A percentile compares a stretch with the other conserved stretches of the same genome.
phyloP scores from a whole-genome alignment of 108 stramenopile species.

The Cyclotella kingstonii region DNA sequence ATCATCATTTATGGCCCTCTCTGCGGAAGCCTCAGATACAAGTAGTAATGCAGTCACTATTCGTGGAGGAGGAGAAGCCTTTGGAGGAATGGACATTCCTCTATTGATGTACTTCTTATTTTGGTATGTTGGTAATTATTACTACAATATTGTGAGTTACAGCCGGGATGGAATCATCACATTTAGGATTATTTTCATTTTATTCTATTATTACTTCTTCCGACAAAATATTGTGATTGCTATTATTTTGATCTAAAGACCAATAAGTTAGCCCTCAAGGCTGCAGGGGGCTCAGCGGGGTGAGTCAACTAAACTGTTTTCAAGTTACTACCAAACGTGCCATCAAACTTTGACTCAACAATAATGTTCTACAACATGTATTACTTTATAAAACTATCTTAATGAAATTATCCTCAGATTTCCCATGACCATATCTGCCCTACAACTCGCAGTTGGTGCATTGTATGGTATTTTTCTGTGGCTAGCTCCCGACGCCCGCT shows the following conservation, averaged over 20 bases:
- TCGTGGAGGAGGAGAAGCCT: constrained; percentile 65
- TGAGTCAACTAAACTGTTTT: not conserved
- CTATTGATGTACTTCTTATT: constrained; percentile 85
- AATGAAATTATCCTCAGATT: too few species aligned
- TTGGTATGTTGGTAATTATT: constrained; percentile 95
- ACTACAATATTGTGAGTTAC: constrained; percentile 57
- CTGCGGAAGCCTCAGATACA: not conserved
- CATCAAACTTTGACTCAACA: too few species aligned
- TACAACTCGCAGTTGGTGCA: constrained; percentile 86
- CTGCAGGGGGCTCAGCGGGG: constrained; percentile 84
- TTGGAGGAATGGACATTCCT: constrained; percentile 68
- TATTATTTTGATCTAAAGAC: constrained; percentile 70
- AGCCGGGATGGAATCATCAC: not conserved
- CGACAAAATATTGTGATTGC: too few species aligned
- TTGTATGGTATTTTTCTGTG: constrained; percentile 88
- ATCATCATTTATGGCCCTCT: constrained; percentile 4
- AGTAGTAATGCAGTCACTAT: constrained; percentile 45
- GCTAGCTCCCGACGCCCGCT: constrained; percentile 88
- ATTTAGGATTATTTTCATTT: constrained; percentile 36
- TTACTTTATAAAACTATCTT: too few species aligned
- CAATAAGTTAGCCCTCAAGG: constrained; percentile 89
- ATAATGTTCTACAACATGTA: too few species aligned
- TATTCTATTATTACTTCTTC: too few species aligned
- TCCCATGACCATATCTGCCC: constrained; percentile 86
- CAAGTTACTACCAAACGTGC: too few species aligned